Percentiles rank a stretch among this genome's conserved stretches.
Evolutionary conservation across 441 rosid species (phyloP).

Genomic region (Macaranga tanarius): DNA sequence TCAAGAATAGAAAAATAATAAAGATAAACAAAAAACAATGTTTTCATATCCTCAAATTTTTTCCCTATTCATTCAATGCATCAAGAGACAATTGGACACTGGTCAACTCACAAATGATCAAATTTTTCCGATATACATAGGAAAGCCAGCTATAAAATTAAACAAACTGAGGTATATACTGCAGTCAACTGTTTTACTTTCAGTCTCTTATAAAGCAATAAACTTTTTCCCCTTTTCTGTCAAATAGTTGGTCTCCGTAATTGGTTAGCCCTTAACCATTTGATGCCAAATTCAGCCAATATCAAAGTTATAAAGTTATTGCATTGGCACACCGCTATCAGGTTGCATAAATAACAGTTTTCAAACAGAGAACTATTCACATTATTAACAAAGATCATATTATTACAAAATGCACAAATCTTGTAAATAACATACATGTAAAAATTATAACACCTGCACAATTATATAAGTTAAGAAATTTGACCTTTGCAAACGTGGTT

Average conservation of each 20-base stretch:
- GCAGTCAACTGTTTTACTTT: not conserved
- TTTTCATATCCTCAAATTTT: not conserved
- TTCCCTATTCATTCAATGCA: not conserved
- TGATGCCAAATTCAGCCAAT: not conserved
- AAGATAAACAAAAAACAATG: not conserved
- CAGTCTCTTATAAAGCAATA: not conserved
- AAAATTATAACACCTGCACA: not conserved
- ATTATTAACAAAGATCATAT: not conserved
- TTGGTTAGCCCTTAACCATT: not conserved
- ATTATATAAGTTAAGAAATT: conserved; percentile 10
- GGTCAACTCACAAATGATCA: not conserved
- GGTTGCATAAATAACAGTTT: not conserved
- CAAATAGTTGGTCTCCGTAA: not conserved
- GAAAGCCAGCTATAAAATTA: not conserved
- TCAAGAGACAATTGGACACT: not conserved
- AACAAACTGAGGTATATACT: not conserved
- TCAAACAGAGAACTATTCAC: not conserved
- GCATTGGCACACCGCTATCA: not conserved
- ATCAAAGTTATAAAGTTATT: not conserved
- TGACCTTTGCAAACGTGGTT: conserved; percentile 77
- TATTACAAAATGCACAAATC: not conserved
- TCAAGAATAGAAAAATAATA: not conserved
- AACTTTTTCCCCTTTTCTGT: not conserved
- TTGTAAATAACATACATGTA: not conserved
- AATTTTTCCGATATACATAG: not conserved